A percentile compares a stretch with the other conserved stretches of the same genome.
Evolutionary conservation across 2,329 filamentous ascomycete species (phyloP).

Genomic region (Botrytis deweyae): DNA sequence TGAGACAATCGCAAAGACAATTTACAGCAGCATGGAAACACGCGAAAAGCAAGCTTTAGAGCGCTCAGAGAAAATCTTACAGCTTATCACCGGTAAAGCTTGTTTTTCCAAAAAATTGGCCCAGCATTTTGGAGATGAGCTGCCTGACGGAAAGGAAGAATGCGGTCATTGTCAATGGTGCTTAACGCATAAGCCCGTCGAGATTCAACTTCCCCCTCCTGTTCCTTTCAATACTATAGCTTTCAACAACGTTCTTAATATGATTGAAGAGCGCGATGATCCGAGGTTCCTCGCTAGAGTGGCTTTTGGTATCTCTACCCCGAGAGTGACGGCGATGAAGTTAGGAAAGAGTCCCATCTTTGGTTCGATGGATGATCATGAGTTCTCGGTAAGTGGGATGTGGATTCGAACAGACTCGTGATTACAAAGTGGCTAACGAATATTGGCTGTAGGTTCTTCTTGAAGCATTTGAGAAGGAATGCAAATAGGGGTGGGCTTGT

Average conservation of each 20-base stretch:
- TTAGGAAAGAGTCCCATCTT: conserved; percentile 49
- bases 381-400: conserved; percentile 47
- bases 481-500: background rate
- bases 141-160: conserved; percentile 44
- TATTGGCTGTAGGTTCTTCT: conserved; percentile 16
- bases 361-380: conserved; percentile 54
- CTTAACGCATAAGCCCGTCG: conserved; percentile 42
- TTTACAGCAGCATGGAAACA: conserved; percentile 51
- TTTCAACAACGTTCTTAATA: conserved; percentile 47
- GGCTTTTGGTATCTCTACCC: conserved; percentile 62
- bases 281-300: conserved; percentile 57
- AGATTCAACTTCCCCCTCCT: conserved; percentile 43
- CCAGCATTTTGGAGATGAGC: conserved; percentile 55
- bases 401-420: background rate
- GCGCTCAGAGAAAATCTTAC: conserved; percentile 50
- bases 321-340: conserved; percentile 50
- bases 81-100: conserved; percentile 51
- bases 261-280: conserved; percentile 53
- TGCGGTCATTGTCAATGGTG: conserved; percentile 59
- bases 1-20: conserved; percentile 45
- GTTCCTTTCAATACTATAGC: conserved; percentile 43
- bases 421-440: background rate
- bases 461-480: conserved; percentile 17
- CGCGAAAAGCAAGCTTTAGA: conserved; percentile 55
- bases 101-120: conserved; percentile 56